phyloP scores from a whole-genome alignment of 2,329 filamentous ascomycete genomes.

The Aspergillaceae sp. region DNA sequence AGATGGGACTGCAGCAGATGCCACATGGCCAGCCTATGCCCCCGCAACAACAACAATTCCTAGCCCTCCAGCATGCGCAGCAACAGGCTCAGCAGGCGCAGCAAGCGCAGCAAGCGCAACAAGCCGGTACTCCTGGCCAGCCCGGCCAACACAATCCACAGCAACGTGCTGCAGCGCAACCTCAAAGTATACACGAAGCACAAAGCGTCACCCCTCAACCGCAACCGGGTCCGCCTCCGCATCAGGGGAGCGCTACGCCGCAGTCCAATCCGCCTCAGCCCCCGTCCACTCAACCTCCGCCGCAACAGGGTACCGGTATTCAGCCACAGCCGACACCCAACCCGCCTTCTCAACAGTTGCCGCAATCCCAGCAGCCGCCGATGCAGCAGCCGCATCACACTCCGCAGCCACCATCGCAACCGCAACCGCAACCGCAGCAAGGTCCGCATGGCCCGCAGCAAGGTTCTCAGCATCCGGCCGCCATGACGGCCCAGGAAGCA shows the following conservation, averaged over 20 bases:
- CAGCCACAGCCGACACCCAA: conserved; percentile 30
- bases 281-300: conserved; percentile 27
- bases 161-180: conserved; percentile 33
- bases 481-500: conserved; percentile 32
- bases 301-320: conserved; percentile 25
- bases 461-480: conserved; percentile 27
- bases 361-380: conserved; percentile 18
- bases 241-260: conserved; percentile 32
- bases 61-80: conserved; percentile 23
- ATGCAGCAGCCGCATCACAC: conserved; percentile 25
- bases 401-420: conserved; percentile 20
- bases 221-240: conserved; percentile 32
- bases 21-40: conserved; percentile 33
- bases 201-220: conserved; percentile 37
- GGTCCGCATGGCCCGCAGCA: conserved; percentile 30
- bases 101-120: conserved; percentile 26
- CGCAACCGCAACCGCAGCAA: conserved; percentile 27
- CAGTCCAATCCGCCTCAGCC: conserved; percentile 25
- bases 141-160: conserved; percentile 34
- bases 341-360: conserved; percentile 27
- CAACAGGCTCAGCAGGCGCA: conserved; percentile 23
- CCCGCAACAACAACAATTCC: conserved; percentile 34
- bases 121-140: conserved; percentile 23
- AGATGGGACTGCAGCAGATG: conserved; percentile 35
- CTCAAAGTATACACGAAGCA: conserved; percentile 34